Evolutionary conservation across 768 basidiomycete species (phyloP).

Genomic region (Mycena chlorophos): DNA sequence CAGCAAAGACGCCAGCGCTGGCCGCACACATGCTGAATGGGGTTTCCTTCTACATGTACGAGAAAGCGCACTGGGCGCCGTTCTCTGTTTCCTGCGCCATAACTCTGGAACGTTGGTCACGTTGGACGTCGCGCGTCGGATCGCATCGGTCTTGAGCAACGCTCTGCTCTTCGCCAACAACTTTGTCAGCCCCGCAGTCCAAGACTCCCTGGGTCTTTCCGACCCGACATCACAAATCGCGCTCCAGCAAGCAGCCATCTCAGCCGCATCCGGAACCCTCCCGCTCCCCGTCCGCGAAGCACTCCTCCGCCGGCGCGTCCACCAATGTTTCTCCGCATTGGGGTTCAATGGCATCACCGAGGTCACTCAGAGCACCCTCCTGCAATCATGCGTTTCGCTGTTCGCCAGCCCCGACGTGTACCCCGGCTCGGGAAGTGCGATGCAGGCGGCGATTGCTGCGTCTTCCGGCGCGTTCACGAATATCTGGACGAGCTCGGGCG

Average conservation of each 20-base stretch:
- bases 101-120: slow-evolving; percentile 77
- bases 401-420: slow-evolving; percentile 90
- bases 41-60: slow-evolving; percentile 87
- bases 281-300: slow-evolving; percentile 78
- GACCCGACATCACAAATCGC: slow-evolving; percentile 15
- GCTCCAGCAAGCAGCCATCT: slow-evolving; percentile 11
- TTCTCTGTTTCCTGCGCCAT: slow-evolving; percentile 83
- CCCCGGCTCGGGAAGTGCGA: slow-evolving; percentile 59
- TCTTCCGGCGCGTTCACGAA: slow-evolving; percentile 80
- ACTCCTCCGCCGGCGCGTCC: slow-evolving; percentile 78
- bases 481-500: slow-evolving; percentile 76
- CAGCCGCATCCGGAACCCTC: slow-evolving; percentile 40
- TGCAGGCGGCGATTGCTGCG: slow-evolving; percentile 90
- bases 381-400: slow-evolving; percentile 77
- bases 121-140: slow-evolving; percentile 86
- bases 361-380: slow-evolving; percentile 73
- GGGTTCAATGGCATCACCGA: slow-evolving; percentile 81
- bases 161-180: slow-evolving; percentile 86
- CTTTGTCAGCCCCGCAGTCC: slow-evolving; percentile 70
- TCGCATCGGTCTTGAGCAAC: slow-evolving; percentile 84
- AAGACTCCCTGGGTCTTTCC: slow-evolving; percentile 55
- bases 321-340: slow-evolving; percentile 85
- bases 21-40: slow-evolving; percentile 80
- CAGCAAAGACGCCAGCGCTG: slow-evolving; percentile 74
- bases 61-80: slow-evolving; percentile 86